Conservation (phyloP, 768 basidiomycete species). For the Pilatotrama ljubarskyi region DNA sequence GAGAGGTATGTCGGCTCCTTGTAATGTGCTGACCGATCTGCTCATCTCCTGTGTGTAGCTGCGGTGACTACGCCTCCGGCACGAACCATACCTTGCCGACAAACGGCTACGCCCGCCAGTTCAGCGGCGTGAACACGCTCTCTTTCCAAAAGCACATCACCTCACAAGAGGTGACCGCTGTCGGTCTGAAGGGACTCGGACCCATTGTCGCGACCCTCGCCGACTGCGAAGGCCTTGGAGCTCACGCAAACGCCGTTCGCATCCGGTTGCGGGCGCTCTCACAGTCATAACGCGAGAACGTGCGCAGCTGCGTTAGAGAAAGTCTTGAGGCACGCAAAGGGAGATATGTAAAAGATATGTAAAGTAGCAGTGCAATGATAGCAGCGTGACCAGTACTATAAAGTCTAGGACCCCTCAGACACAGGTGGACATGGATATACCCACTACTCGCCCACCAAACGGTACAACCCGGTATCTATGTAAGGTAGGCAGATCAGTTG, state of each 20-base stretch:
- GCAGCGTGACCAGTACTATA: constrained; percentile 25
- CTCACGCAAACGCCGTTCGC: constrained; percentile 95
- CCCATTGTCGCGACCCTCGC: constrained; percentile 88
- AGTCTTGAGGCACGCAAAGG: background rate
- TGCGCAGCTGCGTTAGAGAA: background rate
- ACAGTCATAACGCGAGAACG: background rate
- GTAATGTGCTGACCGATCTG: background rate
- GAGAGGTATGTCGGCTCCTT: constrained; percentile 68
- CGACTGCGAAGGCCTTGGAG: constrained; percentile 92
- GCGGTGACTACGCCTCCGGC: constrained; percentile 98
- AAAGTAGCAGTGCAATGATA: constrained; percentile 26
- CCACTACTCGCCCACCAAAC: constrained; percentile 3
- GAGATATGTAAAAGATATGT: constrained; percentile 16
- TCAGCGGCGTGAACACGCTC: constrained; percentile 94
- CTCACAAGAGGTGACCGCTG: constrained; percentile 85
- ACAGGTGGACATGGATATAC: constrained; percentile 5
- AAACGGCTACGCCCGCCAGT: constrained; percentile 95
- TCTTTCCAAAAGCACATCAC: constrained; percentile 99
- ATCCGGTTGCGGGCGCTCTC: constrained; percentile 55
- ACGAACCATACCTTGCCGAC: constrained; percentile 98
- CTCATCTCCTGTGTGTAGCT: constrained; percentile 48
- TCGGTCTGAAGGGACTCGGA: constrained; percentile 76
- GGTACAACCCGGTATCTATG: constrained; percentile 6
- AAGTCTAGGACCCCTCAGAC: constrained; percentile 19
- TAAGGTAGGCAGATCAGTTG: constrained; percentile 49